Evolutionary conservation across 2,329 filamentous ascomycete species (phyloP), one percentile per base, ranked within the genome.

Genomic region (Sporothrix phasma): DNA sequence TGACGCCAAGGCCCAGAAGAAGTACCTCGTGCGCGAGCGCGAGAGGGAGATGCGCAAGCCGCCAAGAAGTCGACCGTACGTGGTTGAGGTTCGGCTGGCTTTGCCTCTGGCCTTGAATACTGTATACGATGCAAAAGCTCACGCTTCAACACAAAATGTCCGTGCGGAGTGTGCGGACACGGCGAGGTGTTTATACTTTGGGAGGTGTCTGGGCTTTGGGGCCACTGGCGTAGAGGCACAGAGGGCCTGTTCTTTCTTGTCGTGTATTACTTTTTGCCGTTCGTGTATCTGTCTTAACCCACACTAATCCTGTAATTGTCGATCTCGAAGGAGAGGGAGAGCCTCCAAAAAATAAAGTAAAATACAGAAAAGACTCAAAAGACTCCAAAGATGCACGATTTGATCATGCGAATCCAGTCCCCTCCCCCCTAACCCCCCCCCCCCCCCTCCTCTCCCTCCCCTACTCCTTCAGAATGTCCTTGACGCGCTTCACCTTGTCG

Each of bases 1-100:
- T 71, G 88, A 88, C 71, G 89, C 90, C 63, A 91, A 92, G 76
- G 88, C 89, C 66, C 90, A 93, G 81, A 89, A 90, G 80, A 92
- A 90, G 78, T 93, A 86, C 74, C 81, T 93, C 64, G 89, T 92
- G 70, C 88, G 86, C 76, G 89, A 93, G 80, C 84, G 82, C 70
- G 88, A 91, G 73, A 90, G 88, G 82, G 88, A 88, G 76, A 65
- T 81, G 72, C 81, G 81, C 71, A 82, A 79, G 75, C 74, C 34
- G 76, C 79, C 69, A 84, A 82, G 78, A 82, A 79, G 76, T 76
- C 78, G 74, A 84, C 81, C 6, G 73, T 79, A 69, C 78, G 82
- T 45, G 82, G 73, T 34, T 84, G 77, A n/a, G n/a, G n/a, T n/a
- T n/a, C n/a, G n/a, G n/a, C n/a, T n/a, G n/a, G n/a, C n/a, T n/a